Base-by-base conservation (phyloP, 108 stramenopile species). In the Nitzschia palea region DNA sequence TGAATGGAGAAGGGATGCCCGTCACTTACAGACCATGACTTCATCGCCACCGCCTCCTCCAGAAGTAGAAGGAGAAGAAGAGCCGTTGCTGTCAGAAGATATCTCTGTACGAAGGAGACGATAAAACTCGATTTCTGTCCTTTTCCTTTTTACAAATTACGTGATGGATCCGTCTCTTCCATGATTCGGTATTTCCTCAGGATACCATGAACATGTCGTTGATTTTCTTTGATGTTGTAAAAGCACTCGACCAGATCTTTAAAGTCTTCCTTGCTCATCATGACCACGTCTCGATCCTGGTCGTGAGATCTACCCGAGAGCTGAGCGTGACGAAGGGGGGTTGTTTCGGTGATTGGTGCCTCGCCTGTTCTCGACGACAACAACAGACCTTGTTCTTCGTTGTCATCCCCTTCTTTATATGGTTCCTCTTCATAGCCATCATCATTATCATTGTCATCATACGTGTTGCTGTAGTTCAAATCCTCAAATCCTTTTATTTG, bases 221-320 rank as follows among this genome's bases (percentile, higher is more conserved):
- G 63, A 34, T 74, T 51, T 74, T 74, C 43, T 22, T 61, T 65
- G 40, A 75, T 67, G 28, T 10, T 40, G n/a, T 53, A 29, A 0
- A 75, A 17, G 8, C 65, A 63, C 5, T 57, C 60, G 5, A 66
- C 40, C 29, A 75, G 48, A 26, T 55, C 45, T 47, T 62, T 44
- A 43, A 67, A 44, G 34, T 75, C 74, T 56, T 67, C 44, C 17
- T 44, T 67, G 35, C 63, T 55, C 67, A 75, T 66, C 0, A 66
- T 20, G n/a, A 74, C 50, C 9, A 31, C 34, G 0, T 20, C 26
- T 4, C 57, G 33, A 48, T 48, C 43, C 8, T 5, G 15, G 10
- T 29, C 29, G 12, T 51, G 22, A n/a, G 17, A 17, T 4, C n/a
- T 20, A 8, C 33, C 20, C 32, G 18, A 8, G 8, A 6, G 18